Evolutionary conservation across 345 rosid species (phyloP).

Genomic region (Euphorbia lathyris): DNA sequence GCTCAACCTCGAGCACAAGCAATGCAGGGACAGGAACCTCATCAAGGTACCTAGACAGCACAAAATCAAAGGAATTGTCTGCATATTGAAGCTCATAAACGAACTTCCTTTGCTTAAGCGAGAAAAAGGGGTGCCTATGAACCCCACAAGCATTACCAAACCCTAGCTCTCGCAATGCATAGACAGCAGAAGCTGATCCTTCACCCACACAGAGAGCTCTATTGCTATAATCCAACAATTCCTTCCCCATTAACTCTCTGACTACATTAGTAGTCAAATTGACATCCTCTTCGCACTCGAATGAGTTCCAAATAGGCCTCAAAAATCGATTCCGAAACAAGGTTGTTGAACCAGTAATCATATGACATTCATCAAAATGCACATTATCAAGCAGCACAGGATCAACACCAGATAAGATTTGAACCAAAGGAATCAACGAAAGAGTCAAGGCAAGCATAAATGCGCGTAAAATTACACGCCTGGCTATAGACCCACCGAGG

Average conservation of each 20-base stretch:
- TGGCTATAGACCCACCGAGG: slow-evolving; percentile 45
- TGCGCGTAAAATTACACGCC: slow-evolving; percentile 63
- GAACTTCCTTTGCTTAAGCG: slow-evolving; percentile 52
- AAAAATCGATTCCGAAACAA: slow-evolving; percentile 34
- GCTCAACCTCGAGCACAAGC: slow-evolving; percentile 83
- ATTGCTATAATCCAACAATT: slow-evolving; percentile 42
- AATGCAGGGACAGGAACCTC: slow-evolving; percentile 64
- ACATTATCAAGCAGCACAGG: slow-evolving; percentile 32
- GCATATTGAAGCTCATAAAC: slow-evolving; percentile 53
- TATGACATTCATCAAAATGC: slow-evolving; percentile 38
- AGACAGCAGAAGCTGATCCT: slow-evolving; percentile 52
- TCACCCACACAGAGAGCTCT: slow-evolving; percentile 77
- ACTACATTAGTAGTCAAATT: slow-evolving; percentile 48
- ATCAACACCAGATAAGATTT: slow-evolving; percentile 38
- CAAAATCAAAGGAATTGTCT: slow-evolving; percentile 68
- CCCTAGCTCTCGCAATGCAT: slow-evolving; percentile 56
- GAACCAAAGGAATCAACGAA: slow-evolving; percentile 56
- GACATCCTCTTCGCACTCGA: slow-evolving; percentile 45
- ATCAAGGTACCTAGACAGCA: slow-evolving; percentile 61
- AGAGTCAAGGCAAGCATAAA: slow-evolving; percentile 47
- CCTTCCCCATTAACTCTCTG: slow-evolving; percentile 48
- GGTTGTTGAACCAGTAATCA: slow-evolving; percentile 24
- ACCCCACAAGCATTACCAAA: slow-evolving; percentile 48
- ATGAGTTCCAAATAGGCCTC: slow-evolving; percentile 46
- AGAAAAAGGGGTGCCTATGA: slow-evolving; percentile 52